phyloP scores from a whole-genome alignment of 768 basidiomycete genomes.

The Suillus occidentalis region DNA sequence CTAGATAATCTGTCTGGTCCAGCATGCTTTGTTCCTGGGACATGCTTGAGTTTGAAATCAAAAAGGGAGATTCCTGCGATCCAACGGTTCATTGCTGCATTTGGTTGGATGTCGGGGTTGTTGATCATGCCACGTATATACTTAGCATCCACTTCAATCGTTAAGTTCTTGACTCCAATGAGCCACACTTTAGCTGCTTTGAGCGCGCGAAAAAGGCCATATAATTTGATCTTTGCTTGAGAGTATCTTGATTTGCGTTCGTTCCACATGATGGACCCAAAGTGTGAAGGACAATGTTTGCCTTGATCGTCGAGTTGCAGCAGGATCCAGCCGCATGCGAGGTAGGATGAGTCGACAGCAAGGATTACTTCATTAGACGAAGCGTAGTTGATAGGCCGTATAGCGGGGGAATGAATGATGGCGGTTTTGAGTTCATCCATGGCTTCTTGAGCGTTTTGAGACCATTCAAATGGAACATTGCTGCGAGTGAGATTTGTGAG shows the following conservation, averaged over 20 bases:
- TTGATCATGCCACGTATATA: not conserved
- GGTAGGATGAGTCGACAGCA: not conserved
- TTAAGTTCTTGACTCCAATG: not conserved
- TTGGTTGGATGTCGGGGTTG: not conserved
- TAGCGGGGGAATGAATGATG: not conserved
- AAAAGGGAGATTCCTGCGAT: not conserved
- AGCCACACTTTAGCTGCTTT: too few species aligned
- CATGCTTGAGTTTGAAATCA: not conserved
- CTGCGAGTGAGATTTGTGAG: not conserved
- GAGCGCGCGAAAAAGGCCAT: too few species aligned
- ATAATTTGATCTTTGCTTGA: not conserved
- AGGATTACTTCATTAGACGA: not conserved
- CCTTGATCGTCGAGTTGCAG: accelerated
- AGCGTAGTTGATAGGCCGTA: not conserved
- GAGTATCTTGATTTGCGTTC: not conserved
- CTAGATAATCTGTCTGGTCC: too few species aligned
- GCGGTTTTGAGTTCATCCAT: not conserved
- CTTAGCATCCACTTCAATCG: not conserved
- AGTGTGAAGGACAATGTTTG: not conserved
- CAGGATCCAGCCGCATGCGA: not conserved
- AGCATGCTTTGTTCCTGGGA: accelerated
- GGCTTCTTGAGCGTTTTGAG: accelerated
- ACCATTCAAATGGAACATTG: not conserved
- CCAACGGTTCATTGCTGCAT: not conserved
- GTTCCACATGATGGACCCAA: not conserved